These are phyloP conservation scores for Cyberlindnera lachancei DNA, from an alignment of 805 yeast genomes.

Conservation along the genomic window DNA sequence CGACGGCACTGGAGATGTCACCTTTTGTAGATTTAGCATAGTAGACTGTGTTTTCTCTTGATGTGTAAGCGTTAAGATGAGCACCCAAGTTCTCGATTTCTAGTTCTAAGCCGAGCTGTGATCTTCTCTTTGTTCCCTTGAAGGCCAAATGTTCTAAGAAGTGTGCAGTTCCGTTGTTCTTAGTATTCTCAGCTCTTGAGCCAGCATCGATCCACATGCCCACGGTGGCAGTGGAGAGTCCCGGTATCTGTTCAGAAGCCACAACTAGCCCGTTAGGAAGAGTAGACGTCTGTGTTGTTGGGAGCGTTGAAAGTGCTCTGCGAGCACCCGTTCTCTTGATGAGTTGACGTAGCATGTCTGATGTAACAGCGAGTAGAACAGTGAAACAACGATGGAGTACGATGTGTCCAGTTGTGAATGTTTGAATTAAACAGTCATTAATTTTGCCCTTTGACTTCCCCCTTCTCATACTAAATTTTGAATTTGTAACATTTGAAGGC, in stretches of 20 bases:
- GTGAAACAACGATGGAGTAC: no score
- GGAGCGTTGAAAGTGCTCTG: conserved; percentile 17
- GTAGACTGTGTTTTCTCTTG: conserved; percentile 95
- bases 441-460: not conserved
- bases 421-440: not conserved
- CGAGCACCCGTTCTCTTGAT: no score
- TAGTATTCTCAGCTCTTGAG: conserved; percentile 83
- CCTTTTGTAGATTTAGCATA: conserved; percentile 80
- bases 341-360: conserved; percentile 11
- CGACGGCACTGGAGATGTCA: conserved; percentile 81
- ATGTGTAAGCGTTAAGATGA: conserved; percentile 96
- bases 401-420: no score
- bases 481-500: not conserved
- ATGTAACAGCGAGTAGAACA: no score
- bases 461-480: no score
- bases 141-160: conserved; percentile 94
- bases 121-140: conserved; percentile 80
- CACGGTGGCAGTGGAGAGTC: conserved; percentile 89
- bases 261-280: conserved; percentile 91
- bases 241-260: conserved; percentile 84
- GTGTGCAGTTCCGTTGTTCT: conserved; percentile 93
- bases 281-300: conserved; percentile 58
- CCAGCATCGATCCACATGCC: conserved; percentile 99
- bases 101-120: conserved; percentile 77
- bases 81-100: conserved; percentile 96